Evolutionary conservation across 1,139 yeast species (phyloP).

Genomic region (Diutina pseudorugosa): DNA sequence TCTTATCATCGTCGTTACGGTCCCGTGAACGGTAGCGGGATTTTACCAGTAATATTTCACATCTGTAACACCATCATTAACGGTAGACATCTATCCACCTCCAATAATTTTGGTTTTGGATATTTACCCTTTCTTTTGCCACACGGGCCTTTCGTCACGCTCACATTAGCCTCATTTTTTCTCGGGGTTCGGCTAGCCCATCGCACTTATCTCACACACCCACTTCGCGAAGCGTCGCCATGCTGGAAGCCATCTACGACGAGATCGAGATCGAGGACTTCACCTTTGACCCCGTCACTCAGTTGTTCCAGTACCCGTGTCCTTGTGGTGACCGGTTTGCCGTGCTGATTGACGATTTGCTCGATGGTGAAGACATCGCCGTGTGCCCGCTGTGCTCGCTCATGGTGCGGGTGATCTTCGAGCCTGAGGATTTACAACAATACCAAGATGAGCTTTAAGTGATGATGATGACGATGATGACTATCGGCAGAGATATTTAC

Average conservation of each 20-base stretch:
- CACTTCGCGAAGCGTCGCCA: neutral
- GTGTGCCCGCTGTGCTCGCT: slow-evolving; percentile 94
- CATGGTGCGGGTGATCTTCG: slow-evolving; percentile 87
- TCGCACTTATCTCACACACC: neutral
- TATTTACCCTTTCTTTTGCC: neutral
- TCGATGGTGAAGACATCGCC: slow-evolving; percentile 88
- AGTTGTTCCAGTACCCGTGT: slow-evolving; percentile 86
- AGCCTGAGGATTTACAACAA: slow-evolving; percentile 35
- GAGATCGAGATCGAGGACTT: slow-evolving; percentile 96
- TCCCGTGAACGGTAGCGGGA: no score
- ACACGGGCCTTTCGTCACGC: neutral
- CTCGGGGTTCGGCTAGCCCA: neutral
- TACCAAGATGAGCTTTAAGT: slow-evolving; percentile 8
- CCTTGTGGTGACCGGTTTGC: slow-evolving; percentile 97
- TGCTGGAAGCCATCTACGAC: slow-evolving; percentile 61
- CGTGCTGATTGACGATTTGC: slow-evolving; percentile 70
- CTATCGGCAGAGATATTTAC: no score
- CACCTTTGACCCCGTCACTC: slow-evolving; percentile 72
- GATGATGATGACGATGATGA: no score
- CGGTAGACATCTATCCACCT: no score
- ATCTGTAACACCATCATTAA: no score
- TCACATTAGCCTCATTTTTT: neutral
- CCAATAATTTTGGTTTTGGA: no score
- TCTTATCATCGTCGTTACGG: no score
- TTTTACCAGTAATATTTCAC: no score